Evolutionary conservation across 163 green algal genomes (phyloP).

Genomic region (Volvox carteri): DNA sequence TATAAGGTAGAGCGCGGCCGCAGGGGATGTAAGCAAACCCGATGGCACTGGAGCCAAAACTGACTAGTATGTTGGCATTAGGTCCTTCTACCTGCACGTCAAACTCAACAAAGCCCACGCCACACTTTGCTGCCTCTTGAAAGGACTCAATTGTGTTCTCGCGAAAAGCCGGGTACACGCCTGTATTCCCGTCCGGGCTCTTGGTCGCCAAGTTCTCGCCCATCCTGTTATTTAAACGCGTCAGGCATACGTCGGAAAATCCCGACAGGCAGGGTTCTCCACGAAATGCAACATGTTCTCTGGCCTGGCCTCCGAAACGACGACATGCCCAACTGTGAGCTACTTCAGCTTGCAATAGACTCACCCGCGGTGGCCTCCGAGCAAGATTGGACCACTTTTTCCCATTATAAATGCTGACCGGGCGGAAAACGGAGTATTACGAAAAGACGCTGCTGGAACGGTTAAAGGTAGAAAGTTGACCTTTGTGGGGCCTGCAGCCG

Average conservation of each 20-base stretch:
- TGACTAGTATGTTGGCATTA: too few species aligned
- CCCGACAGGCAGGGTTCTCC: background rate
- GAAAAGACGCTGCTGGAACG: background rate
- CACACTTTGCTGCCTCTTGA: slow-evolving; percentile 69
- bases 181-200: background rate
- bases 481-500: background rate
- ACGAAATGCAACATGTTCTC: too few species aligned
- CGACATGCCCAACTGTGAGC: background rate
- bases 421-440: background rate
- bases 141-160: slow-evolving; percentile 92
- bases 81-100: slow-evolving; percentile 90
- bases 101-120: slow-evolving; percentile 90
- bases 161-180: slow-evolving; percentile 66
- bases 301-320: background rate
- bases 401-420: background rate
- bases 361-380: slow-evolving; percentile 39
- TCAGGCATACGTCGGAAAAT: background rate
- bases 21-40: too few species aligned
- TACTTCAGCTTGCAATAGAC: background rate
- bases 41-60: too few species aligned
- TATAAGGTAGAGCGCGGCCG: too few species aligned
- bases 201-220: slow-evolving; percentile 66
- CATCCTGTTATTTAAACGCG: slow-evolving; percentile 30
- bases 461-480: background rate
- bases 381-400: background rate